A percentile compares a stretch with the other conserved stretches of the same genome.
Conservation (phyloP, 768 basidiomycete species). For the Leccinum variicolor region DNA sequence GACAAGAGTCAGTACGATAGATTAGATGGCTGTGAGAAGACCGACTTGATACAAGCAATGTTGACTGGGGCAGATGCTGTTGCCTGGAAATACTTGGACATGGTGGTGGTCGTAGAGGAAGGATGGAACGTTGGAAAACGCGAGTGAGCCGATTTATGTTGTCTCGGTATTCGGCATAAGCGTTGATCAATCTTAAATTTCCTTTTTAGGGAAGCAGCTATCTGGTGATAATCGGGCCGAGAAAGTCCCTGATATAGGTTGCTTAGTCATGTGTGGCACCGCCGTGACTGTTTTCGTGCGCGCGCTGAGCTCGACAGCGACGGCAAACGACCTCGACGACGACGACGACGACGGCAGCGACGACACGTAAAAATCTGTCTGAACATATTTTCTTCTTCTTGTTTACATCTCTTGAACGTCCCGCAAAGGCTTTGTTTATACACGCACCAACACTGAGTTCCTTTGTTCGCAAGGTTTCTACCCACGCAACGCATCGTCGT, state of each 20-base stretch:
- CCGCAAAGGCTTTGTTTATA: neutral
- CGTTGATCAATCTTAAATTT: conserved; percentile 8
- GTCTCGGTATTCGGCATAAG: conserved; percentile 10
- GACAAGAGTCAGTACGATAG: conserved; percentile 5
- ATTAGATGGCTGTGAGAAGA: neutral
- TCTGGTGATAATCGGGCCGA: conserved; percentile 13
- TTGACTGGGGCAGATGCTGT: conserved; percentile 94
- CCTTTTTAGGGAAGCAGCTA: conserved; percentile 6
- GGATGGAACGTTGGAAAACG: conserved; percentile 1
- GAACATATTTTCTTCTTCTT: conserved; percentile 13
- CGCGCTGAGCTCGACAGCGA: conserved; percentile 19
- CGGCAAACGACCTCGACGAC: conserved; percentile 14
- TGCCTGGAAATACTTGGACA: conserved; percentile 67
- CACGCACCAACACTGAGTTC: conserved; percentile 4
- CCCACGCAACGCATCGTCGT: conserved; percentile 1
- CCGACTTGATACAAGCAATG: conserved; percentile 96
- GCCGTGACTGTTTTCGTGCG: conserved; percentile 25
- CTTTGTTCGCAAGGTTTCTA: conserved; percentile 10
- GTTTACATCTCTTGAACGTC: conserved; percentile 11
- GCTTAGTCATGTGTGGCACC: conserved; percentile 20
- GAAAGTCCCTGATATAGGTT: conserved; percentile 8
- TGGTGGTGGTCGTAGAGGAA: conserved; percentile 29
- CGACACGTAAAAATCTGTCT: conserved; percentile 13
- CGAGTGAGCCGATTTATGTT: conserved; percentile 1
- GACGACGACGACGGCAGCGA: conserved; percentile 10